Conservation (phyloP, 2,329 filamentous ascomycete genomes). For the Purpureocillium takamizusanense region DNA sequence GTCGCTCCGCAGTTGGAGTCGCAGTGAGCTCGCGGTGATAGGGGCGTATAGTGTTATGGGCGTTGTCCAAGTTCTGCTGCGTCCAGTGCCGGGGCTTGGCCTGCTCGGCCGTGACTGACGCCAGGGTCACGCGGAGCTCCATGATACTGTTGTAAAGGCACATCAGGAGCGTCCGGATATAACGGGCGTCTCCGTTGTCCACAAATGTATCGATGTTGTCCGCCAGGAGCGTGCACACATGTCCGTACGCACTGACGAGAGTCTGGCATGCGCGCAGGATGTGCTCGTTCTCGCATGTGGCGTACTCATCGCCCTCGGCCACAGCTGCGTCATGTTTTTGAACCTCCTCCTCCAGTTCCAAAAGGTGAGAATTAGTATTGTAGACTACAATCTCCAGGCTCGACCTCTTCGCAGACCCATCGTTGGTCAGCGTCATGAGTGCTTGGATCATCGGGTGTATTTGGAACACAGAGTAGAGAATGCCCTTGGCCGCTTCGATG, state of each 20-base stretch:
- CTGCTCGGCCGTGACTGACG: conserved; percentile 20
- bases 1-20: conserved; percentile 43
- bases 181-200: conserved; percentile 56
- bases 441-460: conserved; percentile 61
- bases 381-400: conserved; percentile 60
- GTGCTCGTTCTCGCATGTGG: conserved; percentile 50
- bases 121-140: conserved; percentile 51
- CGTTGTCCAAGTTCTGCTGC: conserved; percentile 10
- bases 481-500: conserved; percentile 56
- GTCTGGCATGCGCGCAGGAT: conserved; percentile 55
- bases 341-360: conserved; percentile 56
- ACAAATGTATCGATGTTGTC: conserved; percentile 56
- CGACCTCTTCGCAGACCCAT: conserved; percentile 50
- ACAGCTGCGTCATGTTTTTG: conserved; percentile 47
- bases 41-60: conserved; percentile 39
- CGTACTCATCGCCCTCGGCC: conserved; percentile 35
- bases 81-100: conserved; percentile 8
- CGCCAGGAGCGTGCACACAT: conserved; percentile 52
- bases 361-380: conserved; percentile 57
- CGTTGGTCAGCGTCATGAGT: conserved; percentile 51
- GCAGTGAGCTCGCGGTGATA: conserved; percentile 42
- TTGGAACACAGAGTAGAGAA: conserved; percentile 58
- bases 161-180: conserved; percentile 55
- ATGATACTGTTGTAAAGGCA: conserved; percentile 59
- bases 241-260: conserved; percentile 54